Base-by-base conservation (phyloP, 768 basidiomycete genomes). In the Collybia sordida region DNA sequence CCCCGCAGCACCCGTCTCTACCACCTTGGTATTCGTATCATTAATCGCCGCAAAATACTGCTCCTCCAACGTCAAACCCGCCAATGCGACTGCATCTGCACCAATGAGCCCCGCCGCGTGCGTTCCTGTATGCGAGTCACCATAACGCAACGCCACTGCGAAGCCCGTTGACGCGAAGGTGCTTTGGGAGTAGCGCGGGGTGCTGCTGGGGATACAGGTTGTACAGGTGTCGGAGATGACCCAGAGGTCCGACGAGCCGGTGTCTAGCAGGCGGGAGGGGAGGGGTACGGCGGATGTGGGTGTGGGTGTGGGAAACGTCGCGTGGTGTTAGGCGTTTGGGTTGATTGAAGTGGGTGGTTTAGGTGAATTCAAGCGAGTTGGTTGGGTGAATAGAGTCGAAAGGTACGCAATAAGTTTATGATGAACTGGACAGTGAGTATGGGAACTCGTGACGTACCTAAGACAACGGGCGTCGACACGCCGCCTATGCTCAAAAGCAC, bases 241-340 rank as follows among this genome's bases (percentile, higher is more conserved):
- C 89, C 89, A 91, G 4, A 90, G 62, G 59, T 91, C 88, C 4
- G 88, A 83, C 2, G 88, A 90, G 38, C 88, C 88, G 1, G 87
- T 88, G 54, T 90, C 88, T 87, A 1, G 2, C 4, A 36, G 12
- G 23, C 17, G 31, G 24, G 9, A 31, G 38, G n/a, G 3, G 24
- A 12, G 34, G 21, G n/a, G 7, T 42, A 28, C 45, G 9, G 14
- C 47, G 22, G 21, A 34, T 14, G 22, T 25, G 21, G 25, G 18
- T n/a, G 35, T 31, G 6, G 39, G 3, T n/a, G n/a, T n/a, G n/a
- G n/a, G n/a, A n/a, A n/a, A n/a, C n/a, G n/a, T n/a, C n/a, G n/a
- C n/a, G n/a, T n/a, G n/a, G n/a, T n/a, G n/a, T n/a, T n/a, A n/a
- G n/a, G n/a, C n/a, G n/a, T n/a, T n/a, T n/a, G n/a, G n/a, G n/a